Evolutionary conservation across 2,329 filamentous ascomycete species (phyloP).

Genomic region (Xylaria multiplex): DNA sequence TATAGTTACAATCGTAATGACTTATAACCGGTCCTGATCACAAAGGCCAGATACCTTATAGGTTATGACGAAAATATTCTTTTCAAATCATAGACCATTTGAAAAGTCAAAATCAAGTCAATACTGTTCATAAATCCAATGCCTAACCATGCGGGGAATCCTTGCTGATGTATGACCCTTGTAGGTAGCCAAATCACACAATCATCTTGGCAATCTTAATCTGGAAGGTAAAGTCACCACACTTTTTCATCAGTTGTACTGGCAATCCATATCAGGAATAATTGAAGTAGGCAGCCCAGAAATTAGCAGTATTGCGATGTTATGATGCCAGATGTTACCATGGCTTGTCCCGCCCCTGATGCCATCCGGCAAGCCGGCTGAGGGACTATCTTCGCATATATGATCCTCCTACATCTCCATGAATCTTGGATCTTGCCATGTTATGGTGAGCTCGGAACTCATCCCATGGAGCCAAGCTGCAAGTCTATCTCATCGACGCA

Average conservation of each 20-base stretch:
- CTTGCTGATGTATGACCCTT: no score
- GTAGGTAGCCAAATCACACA: slow-evolving; percentile 12
- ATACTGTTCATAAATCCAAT: no score
- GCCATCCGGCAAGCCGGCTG: background rate
- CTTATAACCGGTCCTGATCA: no score
- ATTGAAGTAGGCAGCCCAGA: slow-evolving; percentile 9
- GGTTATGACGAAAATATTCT: no score
- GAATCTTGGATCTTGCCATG: background rate
- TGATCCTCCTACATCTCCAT: background rate
- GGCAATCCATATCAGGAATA: background rate
- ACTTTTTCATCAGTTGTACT: background rate
- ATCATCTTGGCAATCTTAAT: slow-evolving; percentile 25
- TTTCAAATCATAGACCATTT: no score
- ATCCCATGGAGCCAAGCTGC: background rate
- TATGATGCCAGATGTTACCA: slow-evolving; percentile 34
- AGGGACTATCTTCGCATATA: slow-evolving; percentile 3
- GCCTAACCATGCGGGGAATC: no score
- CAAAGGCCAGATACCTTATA: no score
- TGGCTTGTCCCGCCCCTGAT: slow-evolving; percentile 12
- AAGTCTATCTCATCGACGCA: background rate
- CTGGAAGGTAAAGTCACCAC: slow-evolving; percentile 20
- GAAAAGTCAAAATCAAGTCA: no score
- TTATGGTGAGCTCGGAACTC: background rate
- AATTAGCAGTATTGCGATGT: slow-evolving; percentile 30
- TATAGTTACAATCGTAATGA: no score